Conservation (phyloP, 306 rosid genomes). For the Prunus salicina region DNA sequence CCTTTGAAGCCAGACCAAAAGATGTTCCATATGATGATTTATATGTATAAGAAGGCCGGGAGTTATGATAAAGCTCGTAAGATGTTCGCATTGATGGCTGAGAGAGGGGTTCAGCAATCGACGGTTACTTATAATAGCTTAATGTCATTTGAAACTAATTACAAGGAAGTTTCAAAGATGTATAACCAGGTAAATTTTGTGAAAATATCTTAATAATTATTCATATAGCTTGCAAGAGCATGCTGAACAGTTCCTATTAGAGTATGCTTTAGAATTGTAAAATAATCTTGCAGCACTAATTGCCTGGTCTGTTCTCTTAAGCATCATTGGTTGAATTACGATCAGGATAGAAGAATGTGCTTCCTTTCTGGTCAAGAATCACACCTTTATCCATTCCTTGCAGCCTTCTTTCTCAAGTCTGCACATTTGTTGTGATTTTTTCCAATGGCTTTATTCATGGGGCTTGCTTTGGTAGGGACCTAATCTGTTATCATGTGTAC, state of each 20-base stretch:
- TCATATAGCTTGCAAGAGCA: constrained; percentile 2
- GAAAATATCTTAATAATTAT: constrained; percentile 11
- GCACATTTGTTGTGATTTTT: too few relatives aligned
- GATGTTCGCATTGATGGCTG: constrained; percentile 71
- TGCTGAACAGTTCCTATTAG: neutral
- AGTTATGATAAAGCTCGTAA: constrained; percentile 84
- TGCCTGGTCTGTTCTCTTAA: constrained; percentile 4
- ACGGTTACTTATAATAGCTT: constrained; percentile 87
- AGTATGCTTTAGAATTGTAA: neutral
- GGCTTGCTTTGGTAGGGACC: too few relatives aligned
- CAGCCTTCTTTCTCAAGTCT: too few relatives aligned
- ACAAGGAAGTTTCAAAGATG: constrained; percentile 87
- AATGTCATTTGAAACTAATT: constrained; percentile 85
- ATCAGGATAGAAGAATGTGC: neutral
- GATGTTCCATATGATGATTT: constrained; percentile 96
- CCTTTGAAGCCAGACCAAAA: constrained; percentile 84
- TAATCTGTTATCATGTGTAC: too few relatives aligned
- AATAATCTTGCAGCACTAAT: neutral
- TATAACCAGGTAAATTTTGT: constrained; percentile 76
- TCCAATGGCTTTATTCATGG: too few relatives aligned
- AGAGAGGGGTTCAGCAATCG: constrained; percentile 65
- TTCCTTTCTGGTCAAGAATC: neutral
- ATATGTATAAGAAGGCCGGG: constrained; percentile 85
- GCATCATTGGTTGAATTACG: neutral
- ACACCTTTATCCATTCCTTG: too few relatives aligned